Conservation (phyloP, 805 yeast genomes). For the Candida maesae region DNA sequence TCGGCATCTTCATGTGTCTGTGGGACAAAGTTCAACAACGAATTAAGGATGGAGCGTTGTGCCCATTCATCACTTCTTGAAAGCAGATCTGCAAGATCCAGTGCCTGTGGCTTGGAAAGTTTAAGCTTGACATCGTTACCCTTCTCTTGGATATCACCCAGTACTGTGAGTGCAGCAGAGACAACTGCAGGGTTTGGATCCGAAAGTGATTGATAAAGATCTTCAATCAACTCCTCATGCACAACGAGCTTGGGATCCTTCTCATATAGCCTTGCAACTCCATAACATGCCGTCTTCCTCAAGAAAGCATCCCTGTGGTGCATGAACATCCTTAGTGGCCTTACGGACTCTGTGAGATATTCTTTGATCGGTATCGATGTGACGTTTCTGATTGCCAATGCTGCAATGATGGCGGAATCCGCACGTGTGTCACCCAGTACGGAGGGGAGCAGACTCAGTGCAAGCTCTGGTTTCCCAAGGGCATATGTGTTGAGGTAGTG, state of each 20-base stretch:
- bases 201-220: constrained; percentile 48
- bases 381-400: constrained; percentile 61
- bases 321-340: constrained; percentile 34
- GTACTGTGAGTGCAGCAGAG: constrained; percentile 66
- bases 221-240: constrained; percentile 40
- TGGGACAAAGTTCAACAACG: constrained; percentile 70
- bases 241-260: constrained; percentile 45
- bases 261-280: constrained; percentile 65
- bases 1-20: constrained; percentile 62
- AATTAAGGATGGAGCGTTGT: constrained; percentile 60
- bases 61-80: constrained; percentile 52
- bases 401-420: constrained; percentile 44
- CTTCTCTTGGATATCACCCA: constrained; percentile 60
- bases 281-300: constrained; percentile 65
- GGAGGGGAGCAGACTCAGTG: constrained; percentile 51
- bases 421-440: constrained; percentile 51
- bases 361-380: constrained; percentile 54
- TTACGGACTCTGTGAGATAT: constrained; percentile 44
- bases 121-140: constrained; percentile 46
- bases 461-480: constrained; percentile 50
- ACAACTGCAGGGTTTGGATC: constrained; percentile 61
- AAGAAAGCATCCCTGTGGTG: constrained; percentile 53
- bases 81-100: constrained; percentile 35
- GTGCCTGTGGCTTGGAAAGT: constrained; percentile 47
- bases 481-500: constrained; percentile 63